Evolutionary conservation across 2,329 filamentous ascomycete genomes (phyloP), one percentile per base, ranked within the genome.

Genomic region (Westerdykella aurantiaca): DNA sequence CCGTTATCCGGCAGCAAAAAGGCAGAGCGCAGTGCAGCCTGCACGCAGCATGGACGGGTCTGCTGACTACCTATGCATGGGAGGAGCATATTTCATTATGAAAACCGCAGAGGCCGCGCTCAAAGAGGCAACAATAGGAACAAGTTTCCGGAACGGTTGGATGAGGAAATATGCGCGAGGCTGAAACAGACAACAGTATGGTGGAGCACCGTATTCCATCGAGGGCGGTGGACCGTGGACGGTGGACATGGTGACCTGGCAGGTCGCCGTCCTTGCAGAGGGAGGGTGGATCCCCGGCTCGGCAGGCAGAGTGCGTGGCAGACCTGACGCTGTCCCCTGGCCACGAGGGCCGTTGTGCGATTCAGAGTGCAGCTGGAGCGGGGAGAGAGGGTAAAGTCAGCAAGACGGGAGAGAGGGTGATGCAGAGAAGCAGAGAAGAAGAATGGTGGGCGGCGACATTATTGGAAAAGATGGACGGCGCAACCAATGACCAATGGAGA

Each of bases 101-200:
- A 9, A 16, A 16, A 12, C 33, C 16, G 33, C 25, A 29, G 25
- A 29, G 33, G 33, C 33, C 17, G n/a, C 33, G n/a, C 7, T 13
- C n/a, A 14, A 14, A 35, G 33, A 18, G 33, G 33, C 33, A 14
- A 18, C 33, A 18, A 16, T 13, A 13, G n/a, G 33, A 9, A 18
- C 9, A 18, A 35, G 33, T 6, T 16, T 14, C n/a, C 10, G n/a
- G 7, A 35, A 9, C 7, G 33, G 7, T 29, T 35, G 33, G 33
- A 35, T 35, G 33, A 18, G 33, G 33, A 35, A 35, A 35, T 35
- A 35, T 35, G 33, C 33, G 33, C 33, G 33, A 35, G 33, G 33
- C 33, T 35, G 33, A 35, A 35, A 14, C n/a, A 2, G 33, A 35
- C 17, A 29, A 29, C 33, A 35, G 16, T 35, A 35, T 12, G 13